Evolutionary conservation across 306 rosid species (phyloP), one percentile per base, ranked within the genome.

Genomic region (Trifolium fragiferum): DNA sequence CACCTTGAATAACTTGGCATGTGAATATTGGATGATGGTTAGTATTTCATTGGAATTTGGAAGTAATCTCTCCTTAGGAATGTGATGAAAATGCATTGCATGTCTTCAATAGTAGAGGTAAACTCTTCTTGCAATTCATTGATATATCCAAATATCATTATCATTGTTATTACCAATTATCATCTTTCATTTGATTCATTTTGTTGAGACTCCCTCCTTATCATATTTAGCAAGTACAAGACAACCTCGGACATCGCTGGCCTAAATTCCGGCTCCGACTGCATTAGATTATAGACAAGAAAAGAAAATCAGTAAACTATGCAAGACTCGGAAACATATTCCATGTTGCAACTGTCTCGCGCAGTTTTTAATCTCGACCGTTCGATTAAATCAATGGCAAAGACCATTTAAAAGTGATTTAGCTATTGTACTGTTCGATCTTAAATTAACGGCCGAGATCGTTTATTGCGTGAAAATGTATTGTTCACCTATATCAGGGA

Each of bases 241-340:
- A 91, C 98, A 38, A 93, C 98, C 73, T 86, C 93, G 6, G 98
- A 91, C 93, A 89, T 91, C n/a, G 82, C 84, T 33, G 98, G 98
- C 87, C 98, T 84, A 76, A 91, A 91, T 82, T 91, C 96, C 62
- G 97, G 98, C 83, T 89, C 87, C 1, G 92, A 70, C 98, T 93
- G 97, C 85, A 80, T 82, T 78, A 58, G 50, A 71, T 23, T 60
- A 72, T 46, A 30, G 13, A 25, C 35, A 58, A 25, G 10, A 1
- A 55, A n/a, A 8, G 68, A 63, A 78, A 55, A 77, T 76, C 44
- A 64, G 61, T 60, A 62, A 68, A 74, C 68, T 33, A 35, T 41
- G 47, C 47, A 14, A 37, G 10, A 62, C 23, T 55, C 8, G 1
- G 7, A 20, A 55, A 55, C n/a, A 21, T 14, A 21, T 55, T 55